phyloP scores from a whole-genome alignment of 2,329 filamentous ascomycete genomes.

The Mariannaea elegans region DNA sequence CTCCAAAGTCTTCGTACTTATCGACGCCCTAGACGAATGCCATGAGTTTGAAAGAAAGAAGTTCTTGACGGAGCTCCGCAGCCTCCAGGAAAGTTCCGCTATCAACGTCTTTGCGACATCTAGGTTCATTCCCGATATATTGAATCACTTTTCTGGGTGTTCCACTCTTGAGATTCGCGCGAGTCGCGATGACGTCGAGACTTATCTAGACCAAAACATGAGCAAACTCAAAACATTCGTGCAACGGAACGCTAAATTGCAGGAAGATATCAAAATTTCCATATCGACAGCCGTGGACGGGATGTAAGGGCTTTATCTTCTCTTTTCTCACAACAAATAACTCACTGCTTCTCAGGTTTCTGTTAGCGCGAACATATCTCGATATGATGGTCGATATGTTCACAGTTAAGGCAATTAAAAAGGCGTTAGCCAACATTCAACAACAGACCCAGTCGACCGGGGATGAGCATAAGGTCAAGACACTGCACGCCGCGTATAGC shows the following conservation, averaged over 20 bases:
- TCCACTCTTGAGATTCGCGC: conserved; percentile 8
- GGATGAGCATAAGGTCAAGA: not conserved
- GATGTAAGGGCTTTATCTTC: not conserved
- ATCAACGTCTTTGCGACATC: conserved; percentile 3
- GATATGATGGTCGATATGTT: conserved; percentile 2
- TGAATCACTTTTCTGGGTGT: not conserved
- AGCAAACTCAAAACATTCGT: conserved; percentile 5
- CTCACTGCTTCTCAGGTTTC: not conserved
- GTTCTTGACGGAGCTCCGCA: not conserved
- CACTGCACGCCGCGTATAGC: not conserved
- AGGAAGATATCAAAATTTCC: conserved; percentile 9
- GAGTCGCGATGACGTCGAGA: not conserved
- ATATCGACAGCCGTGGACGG: conserved; percentile 7
- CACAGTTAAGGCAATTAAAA: not conserved
- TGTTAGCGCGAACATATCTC: conserved; percentile 2
- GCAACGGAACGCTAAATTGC: conserved; percentile 5
- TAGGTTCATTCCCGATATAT: not conserved
- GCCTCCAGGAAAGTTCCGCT: not conserved
- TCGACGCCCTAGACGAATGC: conserved; percentile 13
- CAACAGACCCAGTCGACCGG: not conserved
- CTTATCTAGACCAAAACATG: conserved; percentile 2
- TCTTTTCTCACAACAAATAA: not conserved
- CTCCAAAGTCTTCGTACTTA: not conserved
- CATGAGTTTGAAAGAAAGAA: not conserved
- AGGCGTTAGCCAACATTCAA: conserved; percentile 3